Conservation (phyloP, 2,329 filamentous ascomycete genomes). For the Fusarium clavum region DNA sequence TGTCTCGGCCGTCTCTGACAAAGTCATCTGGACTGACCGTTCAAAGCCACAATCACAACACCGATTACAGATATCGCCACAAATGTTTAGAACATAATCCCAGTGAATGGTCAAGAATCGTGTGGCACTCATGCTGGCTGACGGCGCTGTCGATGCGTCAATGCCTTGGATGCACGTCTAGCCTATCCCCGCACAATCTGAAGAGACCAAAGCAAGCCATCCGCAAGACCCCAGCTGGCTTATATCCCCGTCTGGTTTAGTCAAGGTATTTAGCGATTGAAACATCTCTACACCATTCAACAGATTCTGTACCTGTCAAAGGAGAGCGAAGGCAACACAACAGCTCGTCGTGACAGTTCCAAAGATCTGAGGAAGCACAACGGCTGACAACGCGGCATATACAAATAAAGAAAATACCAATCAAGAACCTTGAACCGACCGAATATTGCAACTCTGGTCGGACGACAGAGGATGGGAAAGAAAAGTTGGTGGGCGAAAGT, state of each 20-base stretch:
- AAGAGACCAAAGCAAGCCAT: conserved; percentile 38
- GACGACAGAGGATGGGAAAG: conserved; percentile 4
- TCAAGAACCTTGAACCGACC: conserved; percentile 44
- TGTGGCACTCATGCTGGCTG: conserved; percentile 36
- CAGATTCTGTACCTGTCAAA: conserved; percentile 21
- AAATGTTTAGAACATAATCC: conserved; percentile 6
- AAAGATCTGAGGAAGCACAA: conserved; percentile 24
- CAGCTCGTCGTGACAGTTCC: conserved; percentile 10
- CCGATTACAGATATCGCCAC: conserved; percentile 10
- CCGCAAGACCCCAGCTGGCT: conserved; percentile 31
- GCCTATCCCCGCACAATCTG: conserved; percentile 40
- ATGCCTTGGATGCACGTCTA: conserved; percentile 54
- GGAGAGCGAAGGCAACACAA: conserved; percentile 20
- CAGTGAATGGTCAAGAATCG: conserved; percentile 18
- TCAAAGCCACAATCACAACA: conserved; percentile 21
- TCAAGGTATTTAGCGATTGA: neutral
- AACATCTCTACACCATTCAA: neutral
- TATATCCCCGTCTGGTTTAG: conserved; percentile 35
- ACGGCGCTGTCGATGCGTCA: conserved; percentile 53
- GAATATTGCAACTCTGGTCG: conserved; percentile 33
- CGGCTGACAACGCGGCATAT: conserved; percentile 21
- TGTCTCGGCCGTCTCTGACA: neutral
- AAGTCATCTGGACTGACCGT: neutral
- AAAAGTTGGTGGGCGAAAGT: conserved; percentile 23
- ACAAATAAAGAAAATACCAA: conserved; percentile 38